Evolutionary conservation across 805 yeast species (phyloP).

Genomic region (Komagataella phaffii): DNA sequence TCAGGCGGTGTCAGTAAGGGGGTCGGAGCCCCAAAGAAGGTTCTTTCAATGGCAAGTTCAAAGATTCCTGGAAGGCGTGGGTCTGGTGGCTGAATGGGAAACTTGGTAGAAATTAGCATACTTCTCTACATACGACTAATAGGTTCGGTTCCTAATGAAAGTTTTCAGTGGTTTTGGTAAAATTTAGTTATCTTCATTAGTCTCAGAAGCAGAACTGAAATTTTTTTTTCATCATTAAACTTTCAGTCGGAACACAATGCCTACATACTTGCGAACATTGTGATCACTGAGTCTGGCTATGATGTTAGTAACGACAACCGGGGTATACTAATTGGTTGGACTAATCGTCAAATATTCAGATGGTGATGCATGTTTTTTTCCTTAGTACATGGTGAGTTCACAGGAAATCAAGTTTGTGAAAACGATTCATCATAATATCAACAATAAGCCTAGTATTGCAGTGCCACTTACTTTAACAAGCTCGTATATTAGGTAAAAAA

Average conservation of each 20-base stretch:
- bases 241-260: not conserved
- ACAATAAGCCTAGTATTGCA: not conserved
- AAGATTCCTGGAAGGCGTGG: not conserved
- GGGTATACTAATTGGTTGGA: conserved; percentile 53
- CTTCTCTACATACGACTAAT: not conserved
- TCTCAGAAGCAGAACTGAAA: conserved; percentile 98
- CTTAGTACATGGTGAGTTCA: conserved; percentile 59
- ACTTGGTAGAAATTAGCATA: no score
- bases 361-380: conserved; percentile 93
- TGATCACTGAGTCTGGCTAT: not conserved
- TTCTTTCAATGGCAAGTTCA: not conserved
- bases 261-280: not conserved
- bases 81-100: not conserved
- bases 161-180: conserved; percentile 43
- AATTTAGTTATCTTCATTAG: conserved; percentile 58
- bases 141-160: not conserved
- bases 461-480: not conserved
- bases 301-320: conserved; percentile 55
- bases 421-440: not conserved
- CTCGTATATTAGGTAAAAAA: not conserved
- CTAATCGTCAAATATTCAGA: conserved; percentile 58
- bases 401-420: conserved; percentile 19
- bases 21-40: not conserved
- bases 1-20: not conserved
- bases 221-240: conserved; percentile 47